Evolutionary conservation across 257 asterid genomes (phyloP), one percentile per base, ranked within the genome.

Genomic region (Misopates orontium): DNA sequence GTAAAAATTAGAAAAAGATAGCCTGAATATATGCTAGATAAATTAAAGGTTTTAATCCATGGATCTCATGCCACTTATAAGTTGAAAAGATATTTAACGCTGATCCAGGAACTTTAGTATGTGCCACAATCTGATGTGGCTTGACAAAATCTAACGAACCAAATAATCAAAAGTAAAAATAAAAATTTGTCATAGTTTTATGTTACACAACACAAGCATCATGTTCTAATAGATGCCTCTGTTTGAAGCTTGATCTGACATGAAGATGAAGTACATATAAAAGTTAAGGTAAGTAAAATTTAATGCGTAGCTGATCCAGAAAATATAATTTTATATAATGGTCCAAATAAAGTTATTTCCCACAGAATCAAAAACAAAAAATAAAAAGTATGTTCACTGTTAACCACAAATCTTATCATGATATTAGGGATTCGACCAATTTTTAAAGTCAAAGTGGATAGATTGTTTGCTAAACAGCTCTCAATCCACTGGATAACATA

Each of bases 381-480:
- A 28, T 28, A 28, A 2, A 28, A 2, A 28, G 6, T 28, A 28
- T 28, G 8, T 4, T 66, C 39, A 65, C 48, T 4, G 31, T 40
- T 13, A 50, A 39, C 31, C 28, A 13, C 49, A 48, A 24, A 36
- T 66, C 32, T 24, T 10, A 20, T 41, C 3, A 19, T 21, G 45
- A 32, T 15, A 55, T 42, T 15, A 22, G 55, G 36, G 56, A 63
- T 16, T 25, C 19, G 42, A 41, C 14, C 16, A 60, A 51, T 24
- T 16, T 31, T 42, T 19, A 39, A n/a, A 48, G 49, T 40, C 56
- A 28, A 64, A 56, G 25, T 39, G 21, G 44, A 24, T 15, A 14
- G 47, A 44, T 56, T 48, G 40, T 16, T 44, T 60, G 10, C 48
- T 1, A 28, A 17, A 66, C 71, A 56, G 60, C 42, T 8, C 4